Base-by-base conservation (phyloP, 306 rosid genomes). In the Trichosanthes truncata region DNA sequence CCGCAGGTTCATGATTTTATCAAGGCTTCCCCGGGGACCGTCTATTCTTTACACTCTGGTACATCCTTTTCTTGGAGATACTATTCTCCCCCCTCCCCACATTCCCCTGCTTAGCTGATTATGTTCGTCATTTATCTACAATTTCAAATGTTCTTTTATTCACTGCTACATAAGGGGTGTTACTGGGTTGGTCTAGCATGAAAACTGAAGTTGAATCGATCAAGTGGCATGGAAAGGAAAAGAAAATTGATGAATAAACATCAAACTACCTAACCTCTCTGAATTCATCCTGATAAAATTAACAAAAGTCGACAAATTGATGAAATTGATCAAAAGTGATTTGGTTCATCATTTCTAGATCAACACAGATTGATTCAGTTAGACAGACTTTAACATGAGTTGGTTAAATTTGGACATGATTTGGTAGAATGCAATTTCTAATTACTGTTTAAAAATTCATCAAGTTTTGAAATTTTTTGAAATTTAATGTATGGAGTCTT, bases 11-110 rank as follows among this genome's bases (percentile, higher is more conserved):
- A 92, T 94, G 98, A 78, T 90, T 84, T 79, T 92, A 81, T 92
- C 98, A 55, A 91, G 80, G 89, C 92, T 82, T 84, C 56, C 81
- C 83, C 84, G 88, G 80, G 88, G 91, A 76, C 94, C 97, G 0
- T 89, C 96, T 75, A 83, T 92, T 74, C 93, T 94, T 73, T 94
- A 91, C 85, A 91, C 98, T 59, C 86, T 92, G 97, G 98, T 91
- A 94, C 80, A 82, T 83, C 25, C 79, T 13, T 21, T 33, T 79
- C 74, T 68, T 68, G 52, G 45, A 33, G 46, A 65, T 33, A 26
- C 26, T 36, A 9, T 20, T 14, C 5, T 6, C 26, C 31, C 33
- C 31, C 63, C 33, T 20, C 68, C 38, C n/a, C 10, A 1, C n/a
- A 61, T 81, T 65, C 73, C 21, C 36, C 74, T 79, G 25, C 48